Conservation (phyloP, 768 basidiomycete species). For the Chlorophyllum brunneum region DNA sequence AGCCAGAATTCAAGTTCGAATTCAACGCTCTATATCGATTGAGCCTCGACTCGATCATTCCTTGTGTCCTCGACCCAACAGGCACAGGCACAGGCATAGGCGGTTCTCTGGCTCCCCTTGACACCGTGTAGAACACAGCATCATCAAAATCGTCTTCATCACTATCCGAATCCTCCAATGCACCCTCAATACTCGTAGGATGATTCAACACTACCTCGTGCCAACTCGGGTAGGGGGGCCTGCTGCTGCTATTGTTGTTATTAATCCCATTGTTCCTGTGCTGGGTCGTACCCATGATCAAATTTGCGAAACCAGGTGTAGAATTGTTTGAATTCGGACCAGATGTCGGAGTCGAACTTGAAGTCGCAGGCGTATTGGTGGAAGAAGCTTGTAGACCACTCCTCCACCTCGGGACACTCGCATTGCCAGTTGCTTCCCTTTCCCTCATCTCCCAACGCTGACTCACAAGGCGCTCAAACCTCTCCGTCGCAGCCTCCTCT, state of each 20-base stretch:
- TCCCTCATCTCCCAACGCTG: neutral
- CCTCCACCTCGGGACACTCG: neutral
- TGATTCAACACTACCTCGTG: neutral
- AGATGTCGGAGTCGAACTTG: neutral
- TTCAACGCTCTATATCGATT: neutral
- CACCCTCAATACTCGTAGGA: neutral
- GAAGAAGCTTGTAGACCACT: neutral
- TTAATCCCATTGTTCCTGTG: neutral
- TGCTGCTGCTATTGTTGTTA: neutral
- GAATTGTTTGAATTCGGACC: neutral
- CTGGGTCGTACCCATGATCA: no score
- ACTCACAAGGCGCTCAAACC: no score
- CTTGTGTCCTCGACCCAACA: neutral
- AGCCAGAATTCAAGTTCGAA: neutral
- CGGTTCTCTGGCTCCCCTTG: neutral
- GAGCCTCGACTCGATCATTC: neutral
- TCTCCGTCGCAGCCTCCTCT: no score
- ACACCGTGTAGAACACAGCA: neutral
- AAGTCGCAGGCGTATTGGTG: neutral
- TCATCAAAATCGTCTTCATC: neutral
- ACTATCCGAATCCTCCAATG: neutral
- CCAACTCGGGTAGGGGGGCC: neutral
- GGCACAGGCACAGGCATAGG: neutral
- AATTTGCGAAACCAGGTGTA: no score
- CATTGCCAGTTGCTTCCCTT: neutral